phyloP scores from a whole-genome alignment of 805 yeast species.

The Metschnikowia rubicola region DNA sequence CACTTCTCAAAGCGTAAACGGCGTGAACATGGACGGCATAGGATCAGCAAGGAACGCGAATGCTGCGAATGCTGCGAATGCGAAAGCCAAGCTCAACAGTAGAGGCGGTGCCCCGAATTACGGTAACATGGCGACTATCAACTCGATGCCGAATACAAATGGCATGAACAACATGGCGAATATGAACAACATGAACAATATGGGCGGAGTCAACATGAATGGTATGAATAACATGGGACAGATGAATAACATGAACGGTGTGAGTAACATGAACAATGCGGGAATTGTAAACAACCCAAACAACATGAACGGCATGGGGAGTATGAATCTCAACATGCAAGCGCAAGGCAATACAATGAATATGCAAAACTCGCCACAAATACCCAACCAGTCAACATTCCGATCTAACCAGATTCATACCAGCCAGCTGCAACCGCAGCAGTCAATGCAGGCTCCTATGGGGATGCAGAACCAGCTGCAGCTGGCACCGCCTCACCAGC shows the following conservation, averaged over 20 bases:
- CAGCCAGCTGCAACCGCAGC: conserved; percentile 6
- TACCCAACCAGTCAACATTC: conserved; percentile 4
- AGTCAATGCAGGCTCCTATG: conserved; percentile 5
- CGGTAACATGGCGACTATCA: conserved; percentile 7
- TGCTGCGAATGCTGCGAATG: neutral
- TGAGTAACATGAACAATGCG: conserved; percentile 12
- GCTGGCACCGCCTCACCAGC: conserved; percentile 12
- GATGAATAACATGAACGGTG: conserved; percentile 7
- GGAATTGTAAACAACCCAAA: conserved; percentile 6
- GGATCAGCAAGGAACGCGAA: neutral
- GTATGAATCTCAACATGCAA: conserved; percentile 5
- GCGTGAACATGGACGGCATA: conserved; percentile 3
- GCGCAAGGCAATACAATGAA: conserved; percentile 6
- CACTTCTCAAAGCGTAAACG: conserved; percentile 6
- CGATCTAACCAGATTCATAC: conserved; percentile 3
- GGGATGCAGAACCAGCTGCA: conserved; percentile 10
- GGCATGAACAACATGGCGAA: conserved; percentile 2
- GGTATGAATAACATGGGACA: conserved; percentile 2
- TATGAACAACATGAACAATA: conserved; percentile 8
- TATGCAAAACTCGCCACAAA: conserved; percentile 7
- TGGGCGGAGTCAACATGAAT: conserved; percentile 14
- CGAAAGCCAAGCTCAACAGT: conserved; percentile 4
- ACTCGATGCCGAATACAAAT: conserved; percentile 3
- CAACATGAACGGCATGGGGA: conserved; percentile 16
- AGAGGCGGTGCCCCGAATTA: conserved; percentile 1